Percentiles rank a stretch among this genome's conserved stretches.
Evolutionary conservation across 2,329 filamentous ascomycete genomes (phyloP).

Genomic region (Scedosporium dehoogii): DNA sequence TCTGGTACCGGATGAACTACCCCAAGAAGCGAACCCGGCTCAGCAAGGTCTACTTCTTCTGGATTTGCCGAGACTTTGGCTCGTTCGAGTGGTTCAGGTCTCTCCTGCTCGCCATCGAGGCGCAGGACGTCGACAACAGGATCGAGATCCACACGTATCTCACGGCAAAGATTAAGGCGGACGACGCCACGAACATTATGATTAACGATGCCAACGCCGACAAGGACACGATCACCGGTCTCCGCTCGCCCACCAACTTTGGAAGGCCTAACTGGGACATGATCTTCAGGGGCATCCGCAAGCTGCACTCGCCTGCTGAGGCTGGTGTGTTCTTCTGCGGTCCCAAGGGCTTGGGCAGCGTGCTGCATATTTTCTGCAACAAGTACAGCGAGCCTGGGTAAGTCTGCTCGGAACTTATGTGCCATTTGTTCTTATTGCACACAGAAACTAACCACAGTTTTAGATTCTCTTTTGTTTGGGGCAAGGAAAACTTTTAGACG

Average conservation of each 20-base stretch:
- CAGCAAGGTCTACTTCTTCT: constrained; percentile 86
- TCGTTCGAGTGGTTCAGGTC: constrained; percentile 88
- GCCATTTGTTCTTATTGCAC: constrained; percentile 10
- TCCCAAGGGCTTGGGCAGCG: constrained; percentile 67
- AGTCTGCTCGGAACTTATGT: constrained; percentile 22
- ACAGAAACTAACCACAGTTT: constrained; percentile 16
- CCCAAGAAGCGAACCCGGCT: constrained; percentile 69
- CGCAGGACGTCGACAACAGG: constrained; percentile 70
- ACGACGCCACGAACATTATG: constrained; percentile 86
- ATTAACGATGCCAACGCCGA: constrained; percentile 82
- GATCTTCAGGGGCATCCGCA: constrained; percentile 75
- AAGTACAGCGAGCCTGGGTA: constrained; percentile 77
- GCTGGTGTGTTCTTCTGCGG: constrained; percentile 80
- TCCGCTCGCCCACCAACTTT: constrained; percentile 75
- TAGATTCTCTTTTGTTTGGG: constrained; percentile 58
- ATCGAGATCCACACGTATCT: constrained; percentile 89
- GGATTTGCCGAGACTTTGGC: constrained; percentile 81
- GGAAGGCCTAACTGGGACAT: constrained; percentile 84
- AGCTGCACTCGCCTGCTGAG: constrained; percentile 64
- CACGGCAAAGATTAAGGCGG: constrained; percentile 75
- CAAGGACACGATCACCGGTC: constrained; percentile 74
- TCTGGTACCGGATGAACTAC: constrained; percentile 91
- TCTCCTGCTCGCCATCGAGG: constrained; percentile 73
- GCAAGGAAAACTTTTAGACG: constrained; percentile 58
- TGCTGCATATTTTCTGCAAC: constrained; percentile 75